These are phyloP conservation scores for Globisporangium echinulatum DNA, from an alignment of 352 stramenopile genomes.

Conservation along the genomic window DNA sequence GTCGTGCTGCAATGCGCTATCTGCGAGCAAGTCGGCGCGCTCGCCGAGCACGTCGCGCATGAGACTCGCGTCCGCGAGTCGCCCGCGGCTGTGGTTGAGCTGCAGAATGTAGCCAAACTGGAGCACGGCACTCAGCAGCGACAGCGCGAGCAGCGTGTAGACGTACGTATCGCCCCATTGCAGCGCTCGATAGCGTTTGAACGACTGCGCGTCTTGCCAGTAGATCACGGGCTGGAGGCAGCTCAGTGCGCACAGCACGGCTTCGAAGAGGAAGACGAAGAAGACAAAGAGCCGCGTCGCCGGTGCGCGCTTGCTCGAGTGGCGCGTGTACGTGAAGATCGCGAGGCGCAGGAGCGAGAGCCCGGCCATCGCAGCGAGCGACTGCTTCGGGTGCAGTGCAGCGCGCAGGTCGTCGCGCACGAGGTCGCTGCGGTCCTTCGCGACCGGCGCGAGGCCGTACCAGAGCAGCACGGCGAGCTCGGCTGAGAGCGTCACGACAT, in stretches of 20 bases:
- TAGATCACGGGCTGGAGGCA: conserved; percentile 67
- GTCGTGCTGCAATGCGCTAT: conserved; percentile 21
- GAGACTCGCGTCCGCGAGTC: conserved; percentile 51
- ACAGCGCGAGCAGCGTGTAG: conserved; percentile 37
- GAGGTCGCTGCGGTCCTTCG: conserved; percentile 19
- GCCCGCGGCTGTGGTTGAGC: conserved; percentile 66
- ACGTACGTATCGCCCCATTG: conserved; percentile 52
- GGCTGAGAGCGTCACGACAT: conserved; percentile 44
- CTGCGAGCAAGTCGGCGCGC: conserved; percentile 1
- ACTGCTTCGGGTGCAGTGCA: conserved; percentile 56
- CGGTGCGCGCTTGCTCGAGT: conserved; percentile 60
- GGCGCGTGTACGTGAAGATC: conserved; percentile 66
- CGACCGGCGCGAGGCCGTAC: conserved; percentile 43
- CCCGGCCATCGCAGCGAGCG: conserved; percentile 43
- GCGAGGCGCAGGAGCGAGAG: conserved; percentile 45
- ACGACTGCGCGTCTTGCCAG: conserved; percentile 42
- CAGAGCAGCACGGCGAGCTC: conserved; percentile 52
- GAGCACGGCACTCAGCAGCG: conserved; percentile 42
- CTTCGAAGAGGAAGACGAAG: conserved; percentile 59
- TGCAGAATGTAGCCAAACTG: conserved; percentile 74
- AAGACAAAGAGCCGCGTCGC: conserved; percentile 78
- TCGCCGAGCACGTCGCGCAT: conserved; percentile 57
- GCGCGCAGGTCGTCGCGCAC: conserved; percentile 30
- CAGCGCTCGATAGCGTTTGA: conserved; percentile 34
- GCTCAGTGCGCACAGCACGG: conserved; percentile 29